Percentiles rank a stretch among this genome's conserved stretches.
phyloP scores from a whole-genome alignment of 2,329 filamentous ascomycete genomes.

The Diaporthe ilicicola region DNA sequence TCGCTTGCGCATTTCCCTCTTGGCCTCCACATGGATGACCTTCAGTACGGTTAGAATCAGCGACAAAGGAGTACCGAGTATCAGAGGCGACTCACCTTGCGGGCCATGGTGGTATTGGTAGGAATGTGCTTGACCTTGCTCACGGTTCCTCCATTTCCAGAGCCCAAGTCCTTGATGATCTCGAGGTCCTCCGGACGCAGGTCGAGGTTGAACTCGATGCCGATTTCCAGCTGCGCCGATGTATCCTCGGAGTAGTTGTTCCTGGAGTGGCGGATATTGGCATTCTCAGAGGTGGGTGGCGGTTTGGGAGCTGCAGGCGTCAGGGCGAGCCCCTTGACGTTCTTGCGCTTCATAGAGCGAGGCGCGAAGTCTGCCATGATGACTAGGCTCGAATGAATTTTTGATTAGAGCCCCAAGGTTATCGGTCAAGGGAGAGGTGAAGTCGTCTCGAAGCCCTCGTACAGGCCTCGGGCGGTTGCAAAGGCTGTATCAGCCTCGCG shows the following conservation, averaged over 20 bases:
- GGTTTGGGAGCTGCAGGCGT: conserved; percentile 79
- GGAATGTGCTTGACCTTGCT: conserved; percentile 97
- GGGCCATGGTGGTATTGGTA: conserved; percentile 95
- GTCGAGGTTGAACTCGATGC: conserved; percentile 95
- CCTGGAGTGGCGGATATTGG: conserved; percentile 63
- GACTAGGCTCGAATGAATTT: conserved; percentile 34
- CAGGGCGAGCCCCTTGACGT: conserved; percentile 93
- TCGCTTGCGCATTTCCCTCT: conserved; percentile 95
- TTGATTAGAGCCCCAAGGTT: background rate
- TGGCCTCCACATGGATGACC: conserved; percentile 98
- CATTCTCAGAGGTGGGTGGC: conserved; percentile 76
- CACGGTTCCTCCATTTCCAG: conserved; percentile 96
- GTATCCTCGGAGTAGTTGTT: conserved; percentile 66
- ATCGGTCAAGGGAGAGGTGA: background rate
- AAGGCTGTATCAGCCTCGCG: conserved; percentile 16
- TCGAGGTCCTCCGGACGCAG: conserved; percentile 91
- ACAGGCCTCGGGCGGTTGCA: conserved; percentile 2
- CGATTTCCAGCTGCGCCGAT: conserved; percentile 85
- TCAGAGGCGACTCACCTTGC: conserved; percentile 73
- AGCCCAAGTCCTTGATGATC: conserved; percentile 91
- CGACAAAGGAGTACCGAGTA: conserved; percentile 8
- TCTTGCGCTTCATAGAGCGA: conserved; percentile 97
- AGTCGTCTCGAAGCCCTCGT: conserved; percentile 10
- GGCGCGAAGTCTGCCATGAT: conserved; percentile 72
- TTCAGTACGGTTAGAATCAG: conserved; percentile 47